phyloP scores from a whole-genome alignment of 306 rosid genomes.

The Coriaria nepalensis region DNA sequence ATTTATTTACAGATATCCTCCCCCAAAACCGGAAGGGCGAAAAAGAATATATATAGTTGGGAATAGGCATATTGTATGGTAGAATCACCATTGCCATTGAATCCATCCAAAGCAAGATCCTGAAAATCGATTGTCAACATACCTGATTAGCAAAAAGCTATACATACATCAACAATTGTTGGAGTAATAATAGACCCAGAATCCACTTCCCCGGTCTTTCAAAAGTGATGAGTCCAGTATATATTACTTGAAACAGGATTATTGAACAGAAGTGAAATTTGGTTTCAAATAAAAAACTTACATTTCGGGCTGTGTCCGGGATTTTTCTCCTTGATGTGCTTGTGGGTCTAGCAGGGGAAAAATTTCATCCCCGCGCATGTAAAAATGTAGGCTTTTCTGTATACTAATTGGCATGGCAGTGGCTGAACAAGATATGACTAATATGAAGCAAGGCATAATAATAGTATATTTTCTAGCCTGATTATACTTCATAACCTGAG shows the following conservation, averaged over 20 bases:
- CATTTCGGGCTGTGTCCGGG: constrained; percentile 4
- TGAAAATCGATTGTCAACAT: too few species aligned
- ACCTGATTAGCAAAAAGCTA: too few species aligned
- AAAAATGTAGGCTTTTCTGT: constrained; percentile 19
- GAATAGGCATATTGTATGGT: too few species aligned
- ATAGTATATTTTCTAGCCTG: constrained; percentile 31
- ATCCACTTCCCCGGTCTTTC: too few species aligned
- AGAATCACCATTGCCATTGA: too few species aligned
- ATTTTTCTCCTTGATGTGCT: constrained; percentile 9
- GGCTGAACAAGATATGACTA: constrained; percentile 20
- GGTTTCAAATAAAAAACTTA: background rate
- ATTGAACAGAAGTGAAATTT: background rate
- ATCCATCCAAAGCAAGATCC: too few species aligned
- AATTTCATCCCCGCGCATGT: constrained; percentile 27
- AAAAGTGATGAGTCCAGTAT: too few species aligned
- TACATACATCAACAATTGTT: too few species aligned
- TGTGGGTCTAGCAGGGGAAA: constrained; percentile 28
- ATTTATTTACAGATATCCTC: too few species aligned
- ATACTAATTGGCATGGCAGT: constrained; percentile 15
- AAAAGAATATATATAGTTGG: too few species aligned
- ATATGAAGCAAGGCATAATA: constrained; percentile 31
- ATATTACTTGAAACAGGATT: constrained; percentile 1
- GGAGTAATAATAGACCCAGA: too few species aligned
- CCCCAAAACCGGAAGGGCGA: too few species aligned
- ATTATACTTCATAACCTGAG: constrained; percentile 29